phyloP scores from a whole-genome alignment of 495 filamentous ascomycete genomes.

The Filosporella fistucella region DNA sequence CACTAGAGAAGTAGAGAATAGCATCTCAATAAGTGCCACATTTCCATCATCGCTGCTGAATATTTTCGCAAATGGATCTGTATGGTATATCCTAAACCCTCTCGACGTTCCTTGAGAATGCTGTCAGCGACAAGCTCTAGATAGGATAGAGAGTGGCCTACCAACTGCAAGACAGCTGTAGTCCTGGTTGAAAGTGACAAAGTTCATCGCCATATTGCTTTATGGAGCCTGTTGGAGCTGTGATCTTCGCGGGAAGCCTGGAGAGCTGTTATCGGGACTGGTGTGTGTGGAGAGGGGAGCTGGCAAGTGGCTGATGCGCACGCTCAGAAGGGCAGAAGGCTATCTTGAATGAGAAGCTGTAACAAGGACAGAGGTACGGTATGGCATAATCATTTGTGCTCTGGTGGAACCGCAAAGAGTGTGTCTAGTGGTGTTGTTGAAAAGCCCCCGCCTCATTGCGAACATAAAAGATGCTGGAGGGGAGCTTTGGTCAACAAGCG shows the following conservation, averaged over 20 bases:
- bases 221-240: neutral
- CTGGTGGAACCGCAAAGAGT: neutral
- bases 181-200: conserved; percentile 98
- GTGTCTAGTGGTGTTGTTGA: neutral
- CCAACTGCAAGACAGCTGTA: conserved; percentile 94
- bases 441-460: too few relatives aligned
- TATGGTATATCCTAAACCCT: conserved; percentile 93
- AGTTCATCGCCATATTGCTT: conserved; percentile 69
- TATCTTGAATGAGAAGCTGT: conserved; percentile 5
- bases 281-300: too few relatives aligned
- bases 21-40: conserved; percentile 94
- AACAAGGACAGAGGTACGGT: neutral
- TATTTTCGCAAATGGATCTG: conserved; percentile 89
- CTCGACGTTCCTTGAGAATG: conserved; percentile 65
- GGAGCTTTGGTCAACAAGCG: too few relatives aligned
- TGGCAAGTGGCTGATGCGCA: too few relatives aligned
- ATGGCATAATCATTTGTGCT: neutral
- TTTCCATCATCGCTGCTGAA: conserved; percentile 91
- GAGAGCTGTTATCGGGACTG: too few relatives aligned
- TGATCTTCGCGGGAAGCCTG: too few relatives aligned
- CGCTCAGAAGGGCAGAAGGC: too few relatives aligned
- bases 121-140: neutral
- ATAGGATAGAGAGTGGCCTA: conserved; percentile 32
- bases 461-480: too few relatives aligned
- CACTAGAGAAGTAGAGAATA: conserved; percentile 97